A percentile compares a stretch with the other conserved stretches of the same genome.
Conservation (phyloP, 129 eudicot genomes). For the Tagetes patula region DNA sequence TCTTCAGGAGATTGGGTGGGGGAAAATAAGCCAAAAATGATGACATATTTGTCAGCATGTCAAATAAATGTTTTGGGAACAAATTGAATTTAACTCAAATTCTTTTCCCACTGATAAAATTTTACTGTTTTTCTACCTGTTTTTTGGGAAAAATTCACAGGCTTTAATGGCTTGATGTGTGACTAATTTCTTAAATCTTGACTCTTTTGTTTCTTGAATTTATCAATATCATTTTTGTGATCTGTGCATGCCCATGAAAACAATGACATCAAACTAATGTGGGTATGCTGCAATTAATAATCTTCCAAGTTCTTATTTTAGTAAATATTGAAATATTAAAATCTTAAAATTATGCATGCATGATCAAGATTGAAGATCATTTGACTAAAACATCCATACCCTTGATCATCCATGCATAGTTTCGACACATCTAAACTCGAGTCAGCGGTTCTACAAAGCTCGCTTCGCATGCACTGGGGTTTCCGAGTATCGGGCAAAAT, state of each 20-base stretch:
- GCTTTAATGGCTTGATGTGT: conserved; percentile 7
- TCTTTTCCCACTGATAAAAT: not conserved
- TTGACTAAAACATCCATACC: not conserved
- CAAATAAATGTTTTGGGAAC: conserved; percentile 34
- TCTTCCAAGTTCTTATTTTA: too few relatives aligned
- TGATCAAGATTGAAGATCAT: not conserved
- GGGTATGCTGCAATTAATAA: too few relatives aligned
- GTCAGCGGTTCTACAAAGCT: too few relatives aligned
- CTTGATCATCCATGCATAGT: not conserved
- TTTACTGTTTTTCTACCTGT: conserved; percentile 5
- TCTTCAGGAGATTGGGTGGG: conserved; percentile 28
- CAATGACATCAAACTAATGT: not conserved
- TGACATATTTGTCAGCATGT: conserved; percentile 7
- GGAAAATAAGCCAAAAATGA: not conserved
- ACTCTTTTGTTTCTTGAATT: conserved; percentile 26
- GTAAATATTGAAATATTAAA: too few relatives aligned
- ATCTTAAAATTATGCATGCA: not conserved
- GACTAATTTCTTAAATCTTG: conserved; percentile 25
- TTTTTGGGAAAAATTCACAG: conserved; percentile 47
- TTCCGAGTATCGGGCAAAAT: too few relatives aligned
- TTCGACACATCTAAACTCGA: not conserved
- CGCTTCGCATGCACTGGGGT: too few relatives aligned
- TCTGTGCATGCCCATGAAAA: conserved; percentile 17
- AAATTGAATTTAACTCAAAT: conserved; percentile 30
- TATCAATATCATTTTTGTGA: conserved; percentile 27